Conservation (phyloP, 371 early-diverging fungal genomes). For the Mortierella sp. region DNA sequence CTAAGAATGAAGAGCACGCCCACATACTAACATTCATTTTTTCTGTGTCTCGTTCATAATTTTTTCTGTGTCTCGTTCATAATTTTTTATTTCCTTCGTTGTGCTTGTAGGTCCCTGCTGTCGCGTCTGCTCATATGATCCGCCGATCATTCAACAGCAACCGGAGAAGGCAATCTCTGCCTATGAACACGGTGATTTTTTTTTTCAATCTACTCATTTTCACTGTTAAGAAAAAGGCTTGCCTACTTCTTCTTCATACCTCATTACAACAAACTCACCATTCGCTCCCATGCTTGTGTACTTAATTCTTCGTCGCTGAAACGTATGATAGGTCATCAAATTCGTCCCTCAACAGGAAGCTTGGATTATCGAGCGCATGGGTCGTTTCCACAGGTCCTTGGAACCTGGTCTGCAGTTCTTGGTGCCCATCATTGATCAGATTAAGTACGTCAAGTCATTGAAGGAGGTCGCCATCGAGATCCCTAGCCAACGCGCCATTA, state of each 20-base stretch:
- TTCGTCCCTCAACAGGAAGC: conserved; percentile 99
- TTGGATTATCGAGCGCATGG: conserved; percentile 93
- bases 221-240: background rate
- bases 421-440: conserved; percentile 89
- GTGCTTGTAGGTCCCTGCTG: background rate
- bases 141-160: conserved; percentile 3
- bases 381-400: conserved; percentile 86
- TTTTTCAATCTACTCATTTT: background rate
- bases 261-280: background rate
- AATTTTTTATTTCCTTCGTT: background rate
- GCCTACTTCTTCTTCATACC: background rate
- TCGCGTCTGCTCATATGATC: background rate
- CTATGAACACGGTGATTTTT: conserved; percentile 36
- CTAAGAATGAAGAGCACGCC: background rate
- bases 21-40: background rate
- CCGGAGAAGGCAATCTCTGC: conserved; percentile 20
- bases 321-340: conserved; percentile 78
- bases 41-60: background rate
- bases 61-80: background rate
- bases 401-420: conserved; percentile 95
- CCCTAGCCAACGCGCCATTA: conserved; percentile 95
- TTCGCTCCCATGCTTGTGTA: background rate
- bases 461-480: conserved; percentile 97
- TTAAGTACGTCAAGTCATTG: conserved; percentile 92
- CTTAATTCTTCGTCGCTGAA: no score